Percentiles rank a stretch among this genome's conserved stretches.
Conservation (phyloP, 2,329 filamentous ascomycete species). For the Diaporthe citrichinensis region DNA sequence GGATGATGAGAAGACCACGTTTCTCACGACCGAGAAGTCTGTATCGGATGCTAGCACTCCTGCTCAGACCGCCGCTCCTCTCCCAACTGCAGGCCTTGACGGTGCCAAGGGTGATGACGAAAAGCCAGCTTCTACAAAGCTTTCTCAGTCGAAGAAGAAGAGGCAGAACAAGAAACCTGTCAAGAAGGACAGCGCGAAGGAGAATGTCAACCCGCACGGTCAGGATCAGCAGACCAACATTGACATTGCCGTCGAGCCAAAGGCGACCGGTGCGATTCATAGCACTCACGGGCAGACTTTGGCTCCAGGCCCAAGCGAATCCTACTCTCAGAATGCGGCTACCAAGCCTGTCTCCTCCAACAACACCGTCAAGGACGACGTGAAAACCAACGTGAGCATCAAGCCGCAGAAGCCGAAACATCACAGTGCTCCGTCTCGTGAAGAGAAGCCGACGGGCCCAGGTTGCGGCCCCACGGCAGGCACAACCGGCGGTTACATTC, state of each 20-base stretch:
- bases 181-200: background rate
- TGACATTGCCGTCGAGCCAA: background rate
- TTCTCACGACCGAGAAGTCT: background rate
- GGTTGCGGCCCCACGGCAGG: background rate
- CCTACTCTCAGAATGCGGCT: background rate
- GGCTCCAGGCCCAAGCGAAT: background rate
- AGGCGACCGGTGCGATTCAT: background rate
- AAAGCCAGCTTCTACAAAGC: background rate
- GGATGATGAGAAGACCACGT: background rate
- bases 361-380: background rate
- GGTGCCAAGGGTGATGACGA: background rate
- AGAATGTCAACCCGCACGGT: background rate
- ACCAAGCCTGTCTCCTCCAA: background rate
- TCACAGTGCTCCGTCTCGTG: background rate
- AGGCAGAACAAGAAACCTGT: slow-evolving; percentile 1
- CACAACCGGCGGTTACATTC: slow-evolving; percentile 12
- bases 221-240: background rate
- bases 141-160: background rate
- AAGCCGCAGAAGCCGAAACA: background rate
- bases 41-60: too few species aligned
- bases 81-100: background rate
- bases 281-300: background rate
- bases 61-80: background rate
- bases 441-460: background rate
- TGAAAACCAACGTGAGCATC: background rate